These are phyloP conservation scores for Acaromyces ingoldii DNA, from an alignment of 1,284 basidiomycete species.

Conservation along the genomic window DNA sequence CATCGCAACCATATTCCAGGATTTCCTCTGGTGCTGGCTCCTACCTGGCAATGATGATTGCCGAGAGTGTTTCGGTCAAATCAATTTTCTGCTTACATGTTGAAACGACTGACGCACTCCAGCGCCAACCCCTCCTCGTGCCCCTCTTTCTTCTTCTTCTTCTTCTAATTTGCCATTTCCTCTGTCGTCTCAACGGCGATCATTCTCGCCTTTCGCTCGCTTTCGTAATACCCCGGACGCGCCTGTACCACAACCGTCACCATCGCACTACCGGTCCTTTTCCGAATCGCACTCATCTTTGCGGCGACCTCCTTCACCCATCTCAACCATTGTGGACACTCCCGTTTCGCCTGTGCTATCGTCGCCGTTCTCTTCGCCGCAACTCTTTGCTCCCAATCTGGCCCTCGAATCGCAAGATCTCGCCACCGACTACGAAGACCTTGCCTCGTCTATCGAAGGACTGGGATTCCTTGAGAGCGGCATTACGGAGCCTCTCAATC, in stretches of 20 bases:
- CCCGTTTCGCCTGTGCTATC: conserved; percentile 5
- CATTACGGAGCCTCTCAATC: conserved; percentile 91
- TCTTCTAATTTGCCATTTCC: conserved; percentile 4
- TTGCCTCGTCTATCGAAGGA: conserved; percentile 90
- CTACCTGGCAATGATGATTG: too few species aligned
- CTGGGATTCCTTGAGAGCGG: conserved; percentile 95
- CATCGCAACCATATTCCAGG: too few species aligned
- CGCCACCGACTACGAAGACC: conserved; percentile 90
- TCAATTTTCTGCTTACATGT: too few species aligned
- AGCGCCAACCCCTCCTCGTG: too few species aligned
- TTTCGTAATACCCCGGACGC: background rate
- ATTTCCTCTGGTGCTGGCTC: background rate
- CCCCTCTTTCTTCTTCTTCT: background rate
- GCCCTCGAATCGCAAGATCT: conserved; percentile 54
- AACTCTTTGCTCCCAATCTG: conserved; percentile 13
- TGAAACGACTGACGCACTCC: too few species aligned
- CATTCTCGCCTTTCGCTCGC: background rate
- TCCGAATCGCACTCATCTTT: background rate
- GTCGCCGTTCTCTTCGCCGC: conserved; percentile 4
- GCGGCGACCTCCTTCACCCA: background rate
- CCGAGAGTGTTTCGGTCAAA: too few species aligned
- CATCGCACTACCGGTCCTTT: background rate
- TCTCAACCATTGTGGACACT: background rate
- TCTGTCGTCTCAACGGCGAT: conserved; percentile 9
- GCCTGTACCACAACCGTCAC: background rate